Percentiles rank a stretch among this genome's conserved stretches.
Evolutionary conservation across 1,284 basidiomycete species (phyloP).

Genomic region (Boletellus dicymbophilus): DNA sequence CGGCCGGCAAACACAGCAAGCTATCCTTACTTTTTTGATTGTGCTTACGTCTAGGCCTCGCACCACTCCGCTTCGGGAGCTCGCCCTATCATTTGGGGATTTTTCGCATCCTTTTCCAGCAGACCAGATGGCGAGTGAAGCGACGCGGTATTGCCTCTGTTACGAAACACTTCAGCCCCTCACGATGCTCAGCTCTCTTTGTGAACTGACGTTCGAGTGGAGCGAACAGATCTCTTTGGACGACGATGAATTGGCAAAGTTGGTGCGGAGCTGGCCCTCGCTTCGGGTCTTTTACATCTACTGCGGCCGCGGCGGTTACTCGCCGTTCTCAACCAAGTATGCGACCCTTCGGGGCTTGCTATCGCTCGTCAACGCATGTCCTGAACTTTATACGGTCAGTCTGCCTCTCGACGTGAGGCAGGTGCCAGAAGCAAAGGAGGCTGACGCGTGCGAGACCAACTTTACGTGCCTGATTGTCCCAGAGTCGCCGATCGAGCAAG

Average conservation of each 20-base stretch:
- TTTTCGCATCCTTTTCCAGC: neutral
- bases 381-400: constrained; percentile 2
- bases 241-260: constrained; percentile 6
- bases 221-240: constrained; percentile 15
- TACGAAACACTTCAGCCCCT: constrained; percentile 9
- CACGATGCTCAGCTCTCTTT: constrained; percentile 2
- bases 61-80: neutral
- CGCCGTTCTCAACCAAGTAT: constrained; percentile 12
- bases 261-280: constrained; percentile 13
- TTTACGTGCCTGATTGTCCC: constrained; percentile 5
- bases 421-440: constrained; percentile 4
- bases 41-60: constrained; percentile 4
- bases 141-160: constrained; percentile 5
- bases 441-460: neutral
- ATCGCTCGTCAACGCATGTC: constrained; percentile 7
- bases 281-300: constrained; percentile 7
- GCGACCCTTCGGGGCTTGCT: constrained; percentile 13
- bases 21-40: neutral
- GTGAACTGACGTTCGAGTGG: constrained; percentile 11
- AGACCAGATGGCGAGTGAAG: constrained; percentile 10
- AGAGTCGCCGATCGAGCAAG: constrained; percentile 15
- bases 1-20: neutral
- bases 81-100: constrained; percentile 6
- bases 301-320: constrained; percentile 9
- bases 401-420: constrained; percentile 16